Conservation (phyloP, 257 asterid species). For the Dorcoceras hygrometricum region DNA sequence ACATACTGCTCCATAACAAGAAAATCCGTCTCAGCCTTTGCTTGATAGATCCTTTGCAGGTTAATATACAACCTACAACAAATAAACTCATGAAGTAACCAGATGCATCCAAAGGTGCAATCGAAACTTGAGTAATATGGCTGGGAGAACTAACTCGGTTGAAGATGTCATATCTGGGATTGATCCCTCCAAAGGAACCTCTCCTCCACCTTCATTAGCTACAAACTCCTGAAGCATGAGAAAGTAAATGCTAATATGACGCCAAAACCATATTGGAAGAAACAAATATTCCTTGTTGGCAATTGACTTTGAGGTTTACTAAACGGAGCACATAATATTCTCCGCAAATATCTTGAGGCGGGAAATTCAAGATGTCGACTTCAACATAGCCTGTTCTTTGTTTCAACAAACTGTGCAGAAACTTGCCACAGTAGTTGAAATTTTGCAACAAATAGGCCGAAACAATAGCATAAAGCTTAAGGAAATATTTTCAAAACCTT, state of each 20-base stretch:
- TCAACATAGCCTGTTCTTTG: not conserved
- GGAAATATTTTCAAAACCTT: not conserved
- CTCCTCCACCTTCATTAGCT: conserved; percentile 87
- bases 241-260: conserved; percentile 14
- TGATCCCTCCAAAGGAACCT: conserved; percentile 93
- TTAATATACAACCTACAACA: conserved; percentile 67
- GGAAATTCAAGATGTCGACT: not conserved
- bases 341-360: not conserved
- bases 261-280: conserved; percentile 6
- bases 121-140: conserved; percentile 4
- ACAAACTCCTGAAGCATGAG: conserved; percentile 63
- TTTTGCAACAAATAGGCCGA: not conserved
- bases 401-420: not conserved
- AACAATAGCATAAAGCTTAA: not conserved
- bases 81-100: conserved; percentile 24
- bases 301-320: not conserved
- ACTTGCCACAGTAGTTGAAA: not conserved
- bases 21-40: conserved; percentile 96
- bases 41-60: conserved; percentile 84
- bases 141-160: conserved; percentile 66
- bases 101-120: conserved; percentile 7
- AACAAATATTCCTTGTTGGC: conserved; percentile 7
- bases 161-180: conserved; percentile 99
- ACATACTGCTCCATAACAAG: conserved; percentile 63
- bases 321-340: conserved; percentile 2